These are phyloP conservation scores for Coemansia sp. DNA, from an alignment of 192 early-diverging fungal species.

Conservation along the genomic window DNA sequence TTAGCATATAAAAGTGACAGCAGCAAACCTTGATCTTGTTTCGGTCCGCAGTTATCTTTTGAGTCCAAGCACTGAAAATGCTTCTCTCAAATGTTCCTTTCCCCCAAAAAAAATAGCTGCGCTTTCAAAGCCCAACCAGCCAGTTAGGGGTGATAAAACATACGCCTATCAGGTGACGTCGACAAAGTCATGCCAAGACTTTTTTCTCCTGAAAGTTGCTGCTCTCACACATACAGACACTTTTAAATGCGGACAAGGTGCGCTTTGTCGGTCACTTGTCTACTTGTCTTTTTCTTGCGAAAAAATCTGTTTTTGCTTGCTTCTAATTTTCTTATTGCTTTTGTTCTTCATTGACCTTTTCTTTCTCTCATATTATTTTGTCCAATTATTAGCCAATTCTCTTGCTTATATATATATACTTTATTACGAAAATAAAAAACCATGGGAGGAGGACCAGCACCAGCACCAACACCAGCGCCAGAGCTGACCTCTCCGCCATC, in stretches of 20 bases:
- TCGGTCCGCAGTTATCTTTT: background rate
- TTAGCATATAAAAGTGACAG: background rate
- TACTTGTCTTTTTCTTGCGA: background rate
- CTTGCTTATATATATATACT: background rate
- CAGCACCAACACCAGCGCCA: conserved; percentile 11
- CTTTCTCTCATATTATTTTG: background rate
- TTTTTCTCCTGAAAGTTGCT: conserved; percentile 5
- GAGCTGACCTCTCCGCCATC: conserved; percentile 30
- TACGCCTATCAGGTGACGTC: conserved; percentile 9
- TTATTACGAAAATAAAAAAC: background rate
- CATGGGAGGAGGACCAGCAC: conserved; percentile 54
- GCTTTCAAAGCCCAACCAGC: background rate
- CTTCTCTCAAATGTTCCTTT: background rate
- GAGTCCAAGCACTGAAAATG: too few species aligned
- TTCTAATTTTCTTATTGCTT: background rate
- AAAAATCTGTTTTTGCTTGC: background rate
- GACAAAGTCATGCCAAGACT: conserved; percentile 18
- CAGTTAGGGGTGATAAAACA: background rate
- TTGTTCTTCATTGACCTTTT: background rate
- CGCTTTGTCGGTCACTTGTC: background rate
- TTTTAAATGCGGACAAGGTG: background rate
- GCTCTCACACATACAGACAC: too few species aligned
- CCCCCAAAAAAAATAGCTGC: background rate
- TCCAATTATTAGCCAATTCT: background rate
- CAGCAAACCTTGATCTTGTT: background rate